Percentiles rank a stretch among this genome's conserved stretches.
phyloP scores from a whole-genome alignment of 2,329 filamentous ascomycete species.

The Aspergillus ruber region DNA sequence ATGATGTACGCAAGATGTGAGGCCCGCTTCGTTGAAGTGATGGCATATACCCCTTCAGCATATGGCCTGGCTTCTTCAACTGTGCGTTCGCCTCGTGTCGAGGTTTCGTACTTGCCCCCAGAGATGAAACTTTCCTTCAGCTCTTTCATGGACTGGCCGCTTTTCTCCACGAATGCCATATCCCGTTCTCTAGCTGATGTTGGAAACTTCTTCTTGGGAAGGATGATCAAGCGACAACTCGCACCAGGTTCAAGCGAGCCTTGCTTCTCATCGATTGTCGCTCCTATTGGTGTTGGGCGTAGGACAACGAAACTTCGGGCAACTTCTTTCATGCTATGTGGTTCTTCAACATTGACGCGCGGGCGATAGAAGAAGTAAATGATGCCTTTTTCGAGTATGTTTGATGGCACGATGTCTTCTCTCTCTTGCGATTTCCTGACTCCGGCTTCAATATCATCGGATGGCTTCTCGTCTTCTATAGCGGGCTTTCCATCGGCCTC shows the following conservation, averaged over 20 bases:
- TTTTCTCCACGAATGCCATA: constrained; percentile 78
- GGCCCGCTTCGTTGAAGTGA: constrained; percentile 64
- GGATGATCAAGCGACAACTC: constrained; percentile 65
- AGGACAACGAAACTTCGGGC: constrained; percentile 74
- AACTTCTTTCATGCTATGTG: constrained; percentile 64
- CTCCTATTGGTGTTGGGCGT: constrained; percentile 63
- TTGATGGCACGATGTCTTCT: constrained; percentile 49
- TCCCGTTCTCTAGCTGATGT: constrained; percentile 62
- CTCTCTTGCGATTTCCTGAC: constrained; percentile 47
- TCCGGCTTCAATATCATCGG: constrained; percentile 28
- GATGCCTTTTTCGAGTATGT: constrained; percentile 76
- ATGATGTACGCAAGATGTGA: constrained; percentile 75
- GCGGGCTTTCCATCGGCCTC: constrained; percentile 12
- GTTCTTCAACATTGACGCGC: constrained; percentile 66
- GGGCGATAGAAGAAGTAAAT: constrained; percentile 87
- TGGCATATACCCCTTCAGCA: constrained; percentile 80
- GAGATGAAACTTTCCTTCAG: constrained; percentile 68
- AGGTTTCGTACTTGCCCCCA: constrained; percentile 64
- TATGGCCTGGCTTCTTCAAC: constrained; percentile 64
- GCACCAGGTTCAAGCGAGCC: constrained; percentile 49
- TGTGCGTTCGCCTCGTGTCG: constrained; percentile 64
- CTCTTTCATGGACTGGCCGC: constrained; percentile 56
- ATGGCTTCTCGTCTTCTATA: constrained; percentile 6
- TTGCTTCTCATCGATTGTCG: constrained; percentile 52
- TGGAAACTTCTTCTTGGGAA: constrained; percentile 82